Percentiles rank a stretch among this genome's conserved stretches.
phyloP scores from a whole-genome alignment of 805 yeast species.

The Kodamaea neixiangensis region DNA sequence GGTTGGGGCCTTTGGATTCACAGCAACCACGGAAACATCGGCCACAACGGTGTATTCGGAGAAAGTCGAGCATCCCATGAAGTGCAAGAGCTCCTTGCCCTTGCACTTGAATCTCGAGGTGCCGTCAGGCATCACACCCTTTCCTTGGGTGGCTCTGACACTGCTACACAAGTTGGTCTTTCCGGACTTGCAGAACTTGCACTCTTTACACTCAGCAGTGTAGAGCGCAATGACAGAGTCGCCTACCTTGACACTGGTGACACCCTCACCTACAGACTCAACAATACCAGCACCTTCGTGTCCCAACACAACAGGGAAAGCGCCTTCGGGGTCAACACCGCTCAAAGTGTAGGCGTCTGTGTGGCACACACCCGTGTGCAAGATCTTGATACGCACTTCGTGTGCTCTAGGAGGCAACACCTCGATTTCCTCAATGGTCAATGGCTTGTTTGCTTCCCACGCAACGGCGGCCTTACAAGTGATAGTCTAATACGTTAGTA shows the following conservation, averaged over 20 bases:
- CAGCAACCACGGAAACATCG: constrained; percentile 93
- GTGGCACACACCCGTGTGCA: constrained; percentile 94
- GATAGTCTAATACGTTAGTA: constrained; percentile 50
- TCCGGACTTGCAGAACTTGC: constrained; percentile 92
- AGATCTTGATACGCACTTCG: constrained; percentile 90
- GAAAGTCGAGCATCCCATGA: constrained; percentile 98
- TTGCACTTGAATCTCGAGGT: constrained; percentile 85
- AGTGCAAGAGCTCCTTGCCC: constrained; percentile 85
- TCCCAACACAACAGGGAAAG: constrained; percentile 89
- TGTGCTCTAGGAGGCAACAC: constrained; percentile 96
- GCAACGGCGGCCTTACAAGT: constrained; percentile 96
- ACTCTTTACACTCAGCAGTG: constrained; percentile 95
- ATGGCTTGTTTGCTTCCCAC: constrained; percentile 89
- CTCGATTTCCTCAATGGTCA: constrained; percentile 80
- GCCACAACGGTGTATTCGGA: constrained; percentile 98
- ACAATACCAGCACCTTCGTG: constrained; percentile 99
- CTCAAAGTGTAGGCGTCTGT: constrained; percentile 96
- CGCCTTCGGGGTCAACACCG: constrained; percentile 96
- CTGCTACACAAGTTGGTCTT: constrained; percentile 96
- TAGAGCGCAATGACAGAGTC: constrained; percentile 92
- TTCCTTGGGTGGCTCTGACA: constrained; percentile 96
- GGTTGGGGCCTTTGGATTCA: constrained; percentile 78
- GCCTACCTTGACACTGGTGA: constrained; percentile 85
- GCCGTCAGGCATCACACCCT: constrained; percentile 99
- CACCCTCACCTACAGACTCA: constrained; percentile 94